A percentile compares a stretch with the other conserved stretches of the same genome.
These are phyloP conservation scores for Amesomyces nigricolor DNA, from an alignment of 2,329 filamentous ascomycete species.

Conservation along the genomic window DNA sequence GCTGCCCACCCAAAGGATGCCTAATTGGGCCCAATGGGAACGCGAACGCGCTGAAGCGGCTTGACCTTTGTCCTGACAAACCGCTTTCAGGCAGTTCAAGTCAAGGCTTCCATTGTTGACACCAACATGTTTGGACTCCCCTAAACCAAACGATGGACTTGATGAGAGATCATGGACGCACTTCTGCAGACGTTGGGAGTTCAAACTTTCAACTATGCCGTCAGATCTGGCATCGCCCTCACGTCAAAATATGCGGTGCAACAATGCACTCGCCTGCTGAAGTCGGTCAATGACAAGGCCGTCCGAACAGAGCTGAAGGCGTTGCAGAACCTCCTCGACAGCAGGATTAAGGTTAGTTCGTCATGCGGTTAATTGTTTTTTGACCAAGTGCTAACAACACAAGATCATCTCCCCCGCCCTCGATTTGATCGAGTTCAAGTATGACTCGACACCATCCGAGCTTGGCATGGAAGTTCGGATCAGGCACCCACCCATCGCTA, in stretches of 20 bases:
- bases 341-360: constrained; percentile 67
- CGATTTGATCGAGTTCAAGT: constrained; percentile 89
- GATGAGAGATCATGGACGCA: constrained; percentile 58
- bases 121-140: background rate
- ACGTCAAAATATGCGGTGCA: constrained; percentile 81
- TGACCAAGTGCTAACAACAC: background rate
- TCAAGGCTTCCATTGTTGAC: background rate
- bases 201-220: constrained; percentile 88
- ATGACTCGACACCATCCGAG: constrained; percentile 26
- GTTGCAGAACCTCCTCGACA: constrained; percentile 69
- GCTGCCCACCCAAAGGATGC: background rate
- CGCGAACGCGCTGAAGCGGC: constrained; percentile 1
- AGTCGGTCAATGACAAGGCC: constrained; percentile 66
- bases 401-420: constrained; percentile 85
- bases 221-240: constrained; percentile 77
- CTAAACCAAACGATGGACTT: constrained; percentile 16
- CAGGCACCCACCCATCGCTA: background rate
- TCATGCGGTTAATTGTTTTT: background rate
- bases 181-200: constrained; percentile 48
- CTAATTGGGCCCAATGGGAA: constrained; percentile 4
- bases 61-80: background rate
- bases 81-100: background rate
- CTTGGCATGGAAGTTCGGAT: background rate
- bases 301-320: constrained; percentile 61
- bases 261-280: constrained; percentile 73